These are phyloP conservation scores for Sporothrix phasma DNA, from an alignment of 2,329 filamentous ascomycete species.

Conservation along the genomic window DNA sequence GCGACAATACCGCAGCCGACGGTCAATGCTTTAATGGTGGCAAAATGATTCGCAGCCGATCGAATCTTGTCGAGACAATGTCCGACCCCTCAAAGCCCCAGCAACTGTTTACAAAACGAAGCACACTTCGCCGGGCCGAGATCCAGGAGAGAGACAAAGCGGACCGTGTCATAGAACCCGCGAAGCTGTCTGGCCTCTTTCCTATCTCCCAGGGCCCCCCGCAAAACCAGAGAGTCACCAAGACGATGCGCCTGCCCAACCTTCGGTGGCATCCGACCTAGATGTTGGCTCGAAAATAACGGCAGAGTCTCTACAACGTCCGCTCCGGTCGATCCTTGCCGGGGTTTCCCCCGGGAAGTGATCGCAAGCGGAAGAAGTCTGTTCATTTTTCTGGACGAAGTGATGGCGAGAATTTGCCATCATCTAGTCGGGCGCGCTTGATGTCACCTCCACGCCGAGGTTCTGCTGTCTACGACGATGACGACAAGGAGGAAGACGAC, in stretches of 20 bases:
- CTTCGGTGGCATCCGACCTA: neutral
- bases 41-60: slow-evolving; percentile 29
- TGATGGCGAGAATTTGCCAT: neutral
- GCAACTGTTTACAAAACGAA: slow-evolving; percentile 32
- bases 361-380: slow-evolving; percentile 29
- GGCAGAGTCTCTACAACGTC: neutral
- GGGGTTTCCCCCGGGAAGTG: neutral
- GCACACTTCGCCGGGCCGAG: slow-evolving; percentile 32
- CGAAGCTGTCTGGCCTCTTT: slow-evolving; percentile 22
- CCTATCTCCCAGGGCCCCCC: slow-evolving; percentile 24
- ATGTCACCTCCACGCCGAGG: neutral
- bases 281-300: neutral
- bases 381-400: slow-evolving; percentile 27
- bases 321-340: neutral
- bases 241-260: neutral
- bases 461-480: neutral
- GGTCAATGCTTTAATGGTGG: slow-evolving; percentile 39
- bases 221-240: neutral
- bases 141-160: slow-evolving; percentile 34
- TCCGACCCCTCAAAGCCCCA: slow-evolving; percentile 32
- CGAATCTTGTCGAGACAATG: slow-evolving; percentile 30
- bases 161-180: slow-evolving; percentile 32
- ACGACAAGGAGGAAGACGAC: neutral
- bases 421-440: neutral
- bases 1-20: slow-evolving; percentile 19